These are phyloP conservation scores for Earliella scabrosa DNA, from an alignment of 1,284 basidiomycete species.

Conservation along the genomic window DNA sequence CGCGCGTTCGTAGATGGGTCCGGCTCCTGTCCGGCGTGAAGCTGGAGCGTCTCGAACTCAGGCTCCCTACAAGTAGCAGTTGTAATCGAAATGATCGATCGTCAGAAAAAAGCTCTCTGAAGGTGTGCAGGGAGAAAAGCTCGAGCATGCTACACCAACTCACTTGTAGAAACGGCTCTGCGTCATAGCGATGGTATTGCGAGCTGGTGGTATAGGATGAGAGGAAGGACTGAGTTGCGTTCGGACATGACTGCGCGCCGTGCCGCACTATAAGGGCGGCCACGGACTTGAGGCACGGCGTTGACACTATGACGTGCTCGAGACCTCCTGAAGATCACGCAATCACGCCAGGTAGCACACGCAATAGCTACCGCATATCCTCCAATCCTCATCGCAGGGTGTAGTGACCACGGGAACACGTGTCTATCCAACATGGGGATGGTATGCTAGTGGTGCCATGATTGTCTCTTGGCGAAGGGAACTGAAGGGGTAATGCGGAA, in stretches of 20 bases:
- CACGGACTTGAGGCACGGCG: neutral
- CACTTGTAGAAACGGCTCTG: constrained; percentile 28
- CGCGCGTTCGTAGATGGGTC: constrained; percentile 79
- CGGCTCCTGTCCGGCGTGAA: constrained; percentile 80
- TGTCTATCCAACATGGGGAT: neutral
- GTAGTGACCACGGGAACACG: neutral
- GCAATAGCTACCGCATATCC: neutral
- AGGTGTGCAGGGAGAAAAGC: no score
- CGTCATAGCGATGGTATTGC: neutral
- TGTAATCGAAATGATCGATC: neutral
- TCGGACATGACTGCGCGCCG: neutral
- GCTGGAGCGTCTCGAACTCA: constrained; percentile 82
- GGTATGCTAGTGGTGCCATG: no score
- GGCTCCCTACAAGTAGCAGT: constrained; percentile 60
- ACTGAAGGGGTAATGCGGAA: no score
- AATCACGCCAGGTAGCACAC: neutral
- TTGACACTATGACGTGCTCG: neutral
- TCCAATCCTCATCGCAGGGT: no score
- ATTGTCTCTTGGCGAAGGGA: no score
- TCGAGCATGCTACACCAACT: no score
- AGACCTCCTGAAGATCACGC: constrained; percentile 5
- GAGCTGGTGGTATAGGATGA: neutral
- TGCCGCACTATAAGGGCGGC: neutral
- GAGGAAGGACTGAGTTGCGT: neutral
- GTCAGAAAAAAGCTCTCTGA: neutral